phyloP scores from a whole-genome alignment of 2,329 filamentous ascomycete species.

The Aspergillus hortae region DNA sequence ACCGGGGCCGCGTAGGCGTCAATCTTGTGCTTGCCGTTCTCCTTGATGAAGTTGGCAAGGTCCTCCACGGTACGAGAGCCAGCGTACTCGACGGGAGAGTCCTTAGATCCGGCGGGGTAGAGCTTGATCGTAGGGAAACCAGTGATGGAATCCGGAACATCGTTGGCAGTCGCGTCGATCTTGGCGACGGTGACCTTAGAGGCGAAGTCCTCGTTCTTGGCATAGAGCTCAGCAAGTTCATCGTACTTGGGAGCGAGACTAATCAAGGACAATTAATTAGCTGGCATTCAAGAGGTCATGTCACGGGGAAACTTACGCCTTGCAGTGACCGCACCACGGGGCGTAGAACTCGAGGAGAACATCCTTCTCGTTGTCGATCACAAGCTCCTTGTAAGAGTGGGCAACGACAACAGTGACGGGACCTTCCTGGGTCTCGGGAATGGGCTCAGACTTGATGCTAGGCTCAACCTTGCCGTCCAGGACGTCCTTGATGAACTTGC shows the following conservation, averaged over 20 bases:
- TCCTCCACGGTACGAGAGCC: constrained; percentile 89
- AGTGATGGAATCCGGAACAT: constrained; percentile 92
- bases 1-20: constrained; percentile 58
- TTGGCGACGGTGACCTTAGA: constrained; percentile 71
- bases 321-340: constrained; percentile 73
- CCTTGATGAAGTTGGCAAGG: constrained; percentile 84
- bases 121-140: constrained; percentile 99
- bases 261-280: constrained; percentile 7
- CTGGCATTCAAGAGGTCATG: neutral
- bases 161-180: constrained; percentile 93
- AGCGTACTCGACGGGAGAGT: constrained; percentile 76
- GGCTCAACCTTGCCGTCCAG: constrained; percentile 83
- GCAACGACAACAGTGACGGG: constrained; percentile 85
- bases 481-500: constrained; percentile 82
- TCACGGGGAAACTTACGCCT: constrained; percentile 46
- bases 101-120: constrained; percentile 86
- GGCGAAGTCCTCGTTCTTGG: constrained; percentile 45
- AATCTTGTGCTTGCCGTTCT: constrained; percentile 88
- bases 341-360: constrained; percentile 98
- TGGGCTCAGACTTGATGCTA: constrained; percentile 96
- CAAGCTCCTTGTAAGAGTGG: constrained; percentile 87
- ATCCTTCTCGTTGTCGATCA: constrained; percentile 92
- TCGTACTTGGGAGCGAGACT: constrained; percentile 66
- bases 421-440: constrained; percentile 90
- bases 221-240: constrained; percentile 57